phyloP scores from a whole-genome alignment of 768 basidiomycete genomes.

The Lactarius vividus region DNA sequence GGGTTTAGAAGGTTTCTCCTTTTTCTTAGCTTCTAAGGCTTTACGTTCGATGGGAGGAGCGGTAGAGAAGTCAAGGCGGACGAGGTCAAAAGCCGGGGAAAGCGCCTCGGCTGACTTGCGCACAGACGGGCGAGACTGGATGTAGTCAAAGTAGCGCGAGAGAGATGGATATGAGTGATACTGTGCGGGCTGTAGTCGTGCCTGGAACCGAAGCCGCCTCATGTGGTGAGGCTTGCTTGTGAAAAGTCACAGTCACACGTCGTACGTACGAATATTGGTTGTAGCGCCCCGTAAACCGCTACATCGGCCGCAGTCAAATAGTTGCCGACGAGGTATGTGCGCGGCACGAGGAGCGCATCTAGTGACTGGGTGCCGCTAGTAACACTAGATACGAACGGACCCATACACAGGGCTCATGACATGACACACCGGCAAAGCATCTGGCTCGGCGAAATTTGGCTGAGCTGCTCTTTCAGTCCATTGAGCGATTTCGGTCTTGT shows the following conservation, averaged over 20 bases:
- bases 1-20: conserved; percentile 52
- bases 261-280: conserved; percentile 69
- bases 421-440: conserved; percentile 46
- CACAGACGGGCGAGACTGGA: conserved; percentile 71
- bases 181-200: conserved; percentile 65
- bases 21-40: conserved; percentile 72
- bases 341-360: conserved; percentile 64
- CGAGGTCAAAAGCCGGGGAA: conserved; percentile 50
- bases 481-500: conserved; percentile 57
- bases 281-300: conserved; percentile 85
- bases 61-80: conserved; percentile 70
- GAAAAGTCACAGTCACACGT: background rate
- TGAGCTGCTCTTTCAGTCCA: conserved; percentile 69
- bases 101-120: conserved; percentile 52
- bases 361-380: conserved; percentile 50
- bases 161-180: conserved; percentile 79
- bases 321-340: conserved; percentile 84
- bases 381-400: conserved; percentile 10
- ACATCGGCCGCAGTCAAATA: conserved; percentile 88
- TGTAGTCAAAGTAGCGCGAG: conserved; percentile 93
- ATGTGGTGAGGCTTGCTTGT: background rate
- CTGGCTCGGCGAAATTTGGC: conserved; percentile 47
- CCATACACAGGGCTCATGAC: background rate
- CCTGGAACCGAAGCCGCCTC: conserved; percentile 40
- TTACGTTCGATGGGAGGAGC: conserved; percentile 76